Base-by-base conservation (phyloP, 148 eudicot species). In the Cornus florida region DNA sequence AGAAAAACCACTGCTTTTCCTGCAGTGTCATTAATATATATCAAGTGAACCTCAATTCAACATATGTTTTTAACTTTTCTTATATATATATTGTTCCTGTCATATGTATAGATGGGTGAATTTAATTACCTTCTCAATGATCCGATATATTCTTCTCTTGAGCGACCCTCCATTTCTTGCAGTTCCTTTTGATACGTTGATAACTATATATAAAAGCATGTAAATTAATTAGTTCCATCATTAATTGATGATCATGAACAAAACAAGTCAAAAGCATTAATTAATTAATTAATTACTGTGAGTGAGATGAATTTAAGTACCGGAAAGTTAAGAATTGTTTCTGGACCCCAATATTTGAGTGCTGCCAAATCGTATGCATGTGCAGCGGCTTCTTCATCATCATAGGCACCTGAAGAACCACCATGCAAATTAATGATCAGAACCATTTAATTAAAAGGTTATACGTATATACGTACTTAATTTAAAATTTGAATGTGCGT, bases 351-450 rank as follows among this genome's bases (percentile, higher is more conserved):
- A 53, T 93, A 93, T 78, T 93, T 93, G 3, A 93, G 82, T n/a
- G 97, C 97, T 7, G 97, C 97, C 79, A 93, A 84, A 66, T 93
- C 94, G 82, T 93, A 93, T 6, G 97, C 91, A 74, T 90, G 91
- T n/a, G 95, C 97, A 33, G 97, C 97, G 20, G 88, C 89, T 48
- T 76, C 90, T 87, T 93, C 97, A 80, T 90, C 93, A 74, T 90
- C 91, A 86, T 93, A 93, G 28, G 97, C 97, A 79, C 97, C 95
- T 93, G 31, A 79, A 41, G 46, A 8, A 43, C 3, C 13, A 32
- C 14, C n/a, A 77, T 4, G 1, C 8, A 16, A 57, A 60, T 41
- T 3, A 78, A 39, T 5, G 46, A 78, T 69, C 23, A 53, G 59
- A 60, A 60, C 8, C n/a, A 20, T 5, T 57, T n/a, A n/a, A 57